Percentiles rank a stretch among this genome's conserved stretches.
Evolutionary conservation across 2,329 filamentous ascomycete species (phyloP).

Genomic region (Clarireedia monteithiana): DNA sequence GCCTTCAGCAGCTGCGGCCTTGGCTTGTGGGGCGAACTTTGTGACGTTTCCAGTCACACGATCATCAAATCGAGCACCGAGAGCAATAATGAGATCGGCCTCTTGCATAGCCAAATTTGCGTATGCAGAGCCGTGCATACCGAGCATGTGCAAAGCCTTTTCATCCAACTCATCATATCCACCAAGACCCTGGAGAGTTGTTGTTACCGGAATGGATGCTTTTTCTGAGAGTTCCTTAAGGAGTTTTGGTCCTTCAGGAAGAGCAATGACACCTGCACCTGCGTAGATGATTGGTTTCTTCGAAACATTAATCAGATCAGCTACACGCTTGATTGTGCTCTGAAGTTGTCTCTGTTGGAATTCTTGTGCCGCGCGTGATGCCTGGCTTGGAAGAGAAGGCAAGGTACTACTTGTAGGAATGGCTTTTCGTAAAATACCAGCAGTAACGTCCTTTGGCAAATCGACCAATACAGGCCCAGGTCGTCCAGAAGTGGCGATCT

Average conservation of each 20-base stretch:
- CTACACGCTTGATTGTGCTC: slow-evolving; percentile 66
- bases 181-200: slow-evolving; percentile 88
- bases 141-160: slow-evolving; percentile 95
- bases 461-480: slow-evolving; percentile 94
- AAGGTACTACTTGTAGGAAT: slow-evolving; percentile 62
- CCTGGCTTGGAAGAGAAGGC: slow-evolving; percentile 73
- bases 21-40: slow-evolving; percentile 86
- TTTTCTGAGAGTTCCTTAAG: slow-evolving; percentile 86
- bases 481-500: slow-evolving; percentile 90
- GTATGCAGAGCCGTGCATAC: slow-evolving; percentile 96
- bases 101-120: slow-evolving; percentile 98
- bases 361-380: slow-evolving; percentile 72
- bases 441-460: slow-evolving; percentile 93
- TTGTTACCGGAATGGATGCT: slow-evolving; percentile 86
- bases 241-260: slow-evolving; percentile 68
- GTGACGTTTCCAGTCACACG: slow-evolving; percentile 76
- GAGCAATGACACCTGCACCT: slow-evolving; percentile 79
- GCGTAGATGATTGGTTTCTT: slow-evolving; percentile 96
- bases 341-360: slow-evolving; percentile 65
- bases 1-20: slow-evolving; percentile 72
- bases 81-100: slow-evolving; percentile 88
- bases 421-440: slow-evolving; percentile 69
- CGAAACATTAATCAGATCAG: slow-evolving; percentile 73
- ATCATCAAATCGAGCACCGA: slow-evolving; percentile 92
- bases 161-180: slow-evolving; percentile 88